Percentiles rank a stretch among this genome's conserved stretches.
Evolutionary conservation across 352 stramenopile genomes (phyloP).

Genomic region (Phytophthora megakarya): DNA sequence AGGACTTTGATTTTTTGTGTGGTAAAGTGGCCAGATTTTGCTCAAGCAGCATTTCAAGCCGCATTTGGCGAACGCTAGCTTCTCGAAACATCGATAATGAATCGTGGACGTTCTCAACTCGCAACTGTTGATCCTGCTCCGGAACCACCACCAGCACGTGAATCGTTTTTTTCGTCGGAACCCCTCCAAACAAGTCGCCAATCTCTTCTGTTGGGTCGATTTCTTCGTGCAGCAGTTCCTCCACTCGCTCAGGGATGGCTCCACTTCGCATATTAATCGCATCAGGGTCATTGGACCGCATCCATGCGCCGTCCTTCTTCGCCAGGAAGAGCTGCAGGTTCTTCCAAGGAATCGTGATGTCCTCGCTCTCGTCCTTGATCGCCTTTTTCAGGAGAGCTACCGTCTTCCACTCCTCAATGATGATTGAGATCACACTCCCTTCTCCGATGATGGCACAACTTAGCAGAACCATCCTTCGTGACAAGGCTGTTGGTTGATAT

Average conservation of each 20-base stretch:
- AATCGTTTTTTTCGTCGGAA: not conserved
- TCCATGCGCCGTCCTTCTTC: not conserved
- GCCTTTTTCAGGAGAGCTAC: not conserved
- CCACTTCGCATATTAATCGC: not conserved
- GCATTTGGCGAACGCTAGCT: too few species aligned
- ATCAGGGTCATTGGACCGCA: not conserved
- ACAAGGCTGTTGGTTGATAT: too few species aligned
- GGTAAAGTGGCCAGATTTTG: too few species aligned
- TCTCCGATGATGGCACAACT: not conserved
- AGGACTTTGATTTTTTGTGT: too few species aligned
- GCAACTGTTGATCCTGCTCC: too few species aligned
- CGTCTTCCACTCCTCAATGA: not conserved
- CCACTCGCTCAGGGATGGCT: not conserved
- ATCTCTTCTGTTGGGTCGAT: too few species aligned
- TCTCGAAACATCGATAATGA: too few species aligned
- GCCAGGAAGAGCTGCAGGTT: not conserved
- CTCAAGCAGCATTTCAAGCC: too few species aligned
- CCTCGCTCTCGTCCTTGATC: not conserved
- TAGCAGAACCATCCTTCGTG: not conserved
- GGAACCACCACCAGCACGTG: conserved; percentile 1
- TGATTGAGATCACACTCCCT: not conserved
- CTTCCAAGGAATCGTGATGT: not conserved
- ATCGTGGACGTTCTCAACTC: too few species aligned
- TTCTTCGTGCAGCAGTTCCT: not conserved
- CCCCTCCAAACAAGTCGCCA: too few species aligned